A percentile compares a stretch with the other conserved stretches of the same genome.
Evolutionary conservation across 805 yeast species (phyloP).

Genomic region (Brettanomyces bruxellensis): DNA sequence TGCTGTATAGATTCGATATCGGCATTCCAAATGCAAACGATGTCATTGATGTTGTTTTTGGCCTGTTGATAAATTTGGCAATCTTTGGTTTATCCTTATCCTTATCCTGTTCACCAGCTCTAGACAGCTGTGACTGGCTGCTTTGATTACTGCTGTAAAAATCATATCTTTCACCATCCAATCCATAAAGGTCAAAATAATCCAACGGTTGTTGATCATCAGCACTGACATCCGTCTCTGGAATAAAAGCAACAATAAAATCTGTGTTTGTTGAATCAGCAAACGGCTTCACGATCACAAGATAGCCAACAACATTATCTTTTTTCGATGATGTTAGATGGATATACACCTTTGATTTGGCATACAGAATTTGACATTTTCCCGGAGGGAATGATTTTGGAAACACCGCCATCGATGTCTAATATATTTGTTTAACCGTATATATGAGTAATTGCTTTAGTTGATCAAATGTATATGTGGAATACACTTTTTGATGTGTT

Average conservation of each 20-base stretch:
- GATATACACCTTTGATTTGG: conserved; percentile 66
- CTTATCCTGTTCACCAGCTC: not conserved
- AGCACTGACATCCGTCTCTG: conserved; percentile 35
- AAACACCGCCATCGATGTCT: not conserved
- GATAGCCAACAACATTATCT: conserved; percentile 75
- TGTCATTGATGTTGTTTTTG: conserved; percentile 40
- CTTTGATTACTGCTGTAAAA: conserved; percentile 12
- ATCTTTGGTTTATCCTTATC: conserved; percentile 14
- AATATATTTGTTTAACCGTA: too few relatives aligned
- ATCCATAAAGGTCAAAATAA: conserved; percentile 30
- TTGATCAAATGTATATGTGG: too few relatives aligned
- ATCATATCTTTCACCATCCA: conserved; percentile 26
- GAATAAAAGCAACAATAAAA: conserved; percentile 57
- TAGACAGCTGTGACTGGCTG: not conserved
- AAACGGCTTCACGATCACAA: conserved; percentile 52
- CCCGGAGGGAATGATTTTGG: conserved; percentile 18
- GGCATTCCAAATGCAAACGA: conserved; percentile 65
- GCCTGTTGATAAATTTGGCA: conserved; percentile 38
- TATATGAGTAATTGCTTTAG: too few relatives aligned
- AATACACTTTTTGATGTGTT: too few relatives aligned
- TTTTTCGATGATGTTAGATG: conserved; percentile 69
- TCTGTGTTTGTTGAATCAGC: conserved; percentile 42
- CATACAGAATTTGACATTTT: conserved; percentile 41
- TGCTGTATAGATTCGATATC: conserved; percentile 55
- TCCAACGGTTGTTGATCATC: conserved; percentile 22